Evolutionary conservation across 176 grass and related monocot species (phyloP).

Genomic region (Avena insularis): DNA sequence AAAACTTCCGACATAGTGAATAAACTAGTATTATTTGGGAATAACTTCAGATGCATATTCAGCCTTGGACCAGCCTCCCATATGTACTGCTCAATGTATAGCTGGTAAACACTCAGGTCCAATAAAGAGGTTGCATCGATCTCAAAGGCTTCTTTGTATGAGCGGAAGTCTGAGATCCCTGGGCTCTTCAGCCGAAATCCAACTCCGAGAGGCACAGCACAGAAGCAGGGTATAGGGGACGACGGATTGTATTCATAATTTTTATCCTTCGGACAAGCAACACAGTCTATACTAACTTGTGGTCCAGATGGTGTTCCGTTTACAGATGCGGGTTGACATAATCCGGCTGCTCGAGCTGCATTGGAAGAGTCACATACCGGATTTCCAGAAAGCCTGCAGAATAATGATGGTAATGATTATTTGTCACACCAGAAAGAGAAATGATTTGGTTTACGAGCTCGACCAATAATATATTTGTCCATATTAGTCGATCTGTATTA

Average conservation of each 20-base stretch:
- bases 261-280: constrained; percentile 49
- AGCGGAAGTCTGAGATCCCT: constrained; percentile 74
- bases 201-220: constrained; percentile 73
- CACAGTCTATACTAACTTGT: constrained; percentile 50
- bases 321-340: constrained; percentile 56
- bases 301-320: constrained; percentile 35
- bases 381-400: constrained; percentile 80
- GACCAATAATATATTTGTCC: neutral
- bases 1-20: constrained; percentile 68
- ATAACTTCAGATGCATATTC: constrained; percentile 84
- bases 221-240: constrained; percentile 65
- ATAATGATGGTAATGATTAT: constrained; percentile 21
- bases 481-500: neutral
- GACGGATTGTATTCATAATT: constrained; percentile 75
- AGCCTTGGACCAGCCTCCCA: constrained; percentile 81
- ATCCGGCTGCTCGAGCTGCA: constrained; percentile 42
- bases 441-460: neutral
- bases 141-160: constrained; percentile 74
- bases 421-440: constrained; percentile 25
- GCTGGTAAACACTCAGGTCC: constrained; percentile 56
- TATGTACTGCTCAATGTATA: constrained; percentile 67
- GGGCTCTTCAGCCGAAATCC: constrained; percentile 90
- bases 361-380: constrained; percentile 65
- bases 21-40: constrained; percentile 63
- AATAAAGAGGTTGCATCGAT: constrained; percentile 51